Percentiles rank a stretch among this genome's conserved stretches.
These are phyloP conservation scores for Monascus purpureus DNA, from an alignment of 495 filamentous ascomycete genomes.

Conservation along the genomic window DNA sequence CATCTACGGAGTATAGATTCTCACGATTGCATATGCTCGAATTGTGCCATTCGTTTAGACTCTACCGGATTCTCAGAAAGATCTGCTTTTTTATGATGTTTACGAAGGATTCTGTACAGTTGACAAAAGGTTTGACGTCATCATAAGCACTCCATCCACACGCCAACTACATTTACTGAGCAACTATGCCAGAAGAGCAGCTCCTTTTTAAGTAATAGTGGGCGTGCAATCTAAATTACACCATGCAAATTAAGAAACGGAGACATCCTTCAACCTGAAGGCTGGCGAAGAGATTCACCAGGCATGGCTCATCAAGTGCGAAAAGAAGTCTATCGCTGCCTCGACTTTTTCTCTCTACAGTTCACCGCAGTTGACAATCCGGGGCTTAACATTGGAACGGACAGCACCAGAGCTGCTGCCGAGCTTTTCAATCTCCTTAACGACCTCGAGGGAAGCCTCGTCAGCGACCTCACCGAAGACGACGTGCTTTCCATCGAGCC, in stretches of 20 bases:
- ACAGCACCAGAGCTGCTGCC: conserved; percentile 49
- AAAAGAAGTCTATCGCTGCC: not conserved
- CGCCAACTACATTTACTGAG: too few relatives aligned
- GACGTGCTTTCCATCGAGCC: conserved; percentile 95
- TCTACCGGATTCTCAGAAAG: too few relatives aligned
- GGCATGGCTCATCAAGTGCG: not conserved
- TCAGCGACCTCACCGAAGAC: conserved; percentile 91
- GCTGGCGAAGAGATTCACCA: not conserved
- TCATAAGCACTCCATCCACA: too few relatives aligned
- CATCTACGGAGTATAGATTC: too few relatives aligned
- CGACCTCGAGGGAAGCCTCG: conserved; percentile 43
- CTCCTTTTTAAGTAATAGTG: too few relatives aligned
- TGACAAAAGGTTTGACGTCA: too few relatives aligned
- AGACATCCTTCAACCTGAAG: conserved; percentile 1
- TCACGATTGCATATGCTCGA: too few relatives aligned
- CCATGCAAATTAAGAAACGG: conserved; percentile 8
- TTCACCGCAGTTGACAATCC: conserved; percentile 48
- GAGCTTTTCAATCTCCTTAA: conserved; percentile 60
- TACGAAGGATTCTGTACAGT: too few relatives aligned
- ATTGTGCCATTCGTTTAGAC: too few relatives aligned
- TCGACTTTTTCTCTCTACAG: conserved; percentile 22
- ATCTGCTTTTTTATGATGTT: too few relatives aligned
- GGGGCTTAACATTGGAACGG: conserved; percentile 48
- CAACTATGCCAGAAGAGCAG: too few relatives aligned
- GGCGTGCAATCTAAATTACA: conserved; percentile 16